phyloP scores from a whole-genome alignment of 1,284 basidiomycete species.

The Phlebopus sp. region DNA sequence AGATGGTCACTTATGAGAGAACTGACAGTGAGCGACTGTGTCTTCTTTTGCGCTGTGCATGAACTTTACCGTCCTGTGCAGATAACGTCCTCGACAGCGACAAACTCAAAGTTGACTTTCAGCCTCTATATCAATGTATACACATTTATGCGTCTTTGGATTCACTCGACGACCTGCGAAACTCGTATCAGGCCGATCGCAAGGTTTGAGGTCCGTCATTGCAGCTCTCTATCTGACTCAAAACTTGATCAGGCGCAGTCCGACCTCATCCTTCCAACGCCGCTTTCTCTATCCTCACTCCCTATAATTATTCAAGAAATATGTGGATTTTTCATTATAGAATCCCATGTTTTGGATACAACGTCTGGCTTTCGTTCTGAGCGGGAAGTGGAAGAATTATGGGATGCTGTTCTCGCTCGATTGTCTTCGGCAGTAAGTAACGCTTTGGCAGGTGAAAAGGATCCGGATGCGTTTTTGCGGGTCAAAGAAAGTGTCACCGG shows the following conservation, averaged over 20 bases:
- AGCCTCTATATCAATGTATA: constrained; percentile 94
- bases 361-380: constrained; percentile 85
- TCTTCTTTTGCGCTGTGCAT: background rate
- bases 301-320: constrained; percentile 84
- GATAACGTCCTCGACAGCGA: constrained; percentile 93
- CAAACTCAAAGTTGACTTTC: constrained; percentile 86
- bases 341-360: constrained; percentile 88
- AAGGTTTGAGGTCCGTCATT: constrained; percentile 54
- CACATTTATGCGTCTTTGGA: constrained; percentile 95
- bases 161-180: constrained; percentile 84
- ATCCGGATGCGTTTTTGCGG: constrained; percentile 80
- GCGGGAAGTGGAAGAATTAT: constrained; percentile 92
- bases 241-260: constrained; percentile 81
- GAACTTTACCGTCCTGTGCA: constrained; percentile 32
- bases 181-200: constrained; percentile 93
- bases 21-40: constrained; percentile 75
- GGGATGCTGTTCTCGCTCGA: constrained; percentile 85
- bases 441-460: constrained; percentile 73
- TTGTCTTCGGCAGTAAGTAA: constrained; percentile 76
- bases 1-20: constrained; percentile 91
- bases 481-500: constrained; percentile 84
- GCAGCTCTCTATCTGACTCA: constrained; percentile 11
- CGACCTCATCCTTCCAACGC: constrained; percentile 84
- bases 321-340: constrained; percentile 98
- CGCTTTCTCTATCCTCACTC: constrained; percentile 56